phyloP scores from a whole-genome alignment of 2,329 filamentous ascomycete species.

The Lasiodiplodia sp. region DNA sequence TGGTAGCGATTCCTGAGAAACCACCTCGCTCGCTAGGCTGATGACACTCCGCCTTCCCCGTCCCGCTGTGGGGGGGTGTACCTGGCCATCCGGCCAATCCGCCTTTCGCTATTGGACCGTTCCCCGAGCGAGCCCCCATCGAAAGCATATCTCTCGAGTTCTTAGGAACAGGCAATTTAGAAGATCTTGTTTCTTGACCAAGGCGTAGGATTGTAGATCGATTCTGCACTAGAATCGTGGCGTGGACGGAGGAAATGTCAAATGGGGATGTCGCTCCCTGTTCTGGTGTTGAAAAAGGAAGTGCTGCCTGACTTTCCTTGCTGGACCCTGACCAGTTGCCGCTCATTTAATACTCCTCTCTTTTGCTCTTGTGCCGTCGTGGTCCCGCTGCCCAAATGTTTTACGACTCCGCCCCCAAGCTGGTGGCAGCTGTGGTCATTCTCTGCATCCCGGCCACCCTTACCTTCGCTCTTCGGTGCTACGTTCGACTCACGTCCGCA shows the following conservation, averaged over 20 bases:
- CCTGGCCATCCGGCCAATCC: background rate
- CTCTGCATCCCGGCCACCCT: conserved; percentile 30
- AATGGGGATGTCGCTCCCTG: background rate
- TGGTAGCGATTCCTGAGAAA: background rate
- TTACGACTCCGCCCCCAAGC: conserved; percentile 8
- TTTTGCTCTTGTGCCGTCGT: background rate
- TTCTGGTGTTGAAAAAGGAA: background rate
- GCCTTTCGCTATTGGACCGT: background rate
- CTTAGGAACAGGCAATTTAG: background rate
- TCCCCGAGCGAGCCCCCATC: background rate
- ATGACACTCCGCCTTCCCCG: background rate
- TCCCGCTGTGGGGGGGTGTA: background rate
- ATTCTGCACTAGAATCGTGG: background rate
- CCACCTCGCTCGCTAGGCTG: background rate
- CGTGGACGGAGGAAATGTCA: conserved; percentile 4
- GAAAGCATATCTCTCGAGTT: background rate
- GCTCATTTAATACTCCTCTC: background rate
- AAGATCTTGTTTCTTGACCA: background rate
- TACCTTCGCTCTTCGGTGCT: conserved; percentile 34
- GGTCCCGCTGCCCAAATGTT: background rate
- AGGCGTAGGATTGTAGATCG: background rate
- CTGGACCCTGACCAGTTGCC: background rate
- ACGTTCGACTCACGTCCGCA: conserved; percentile 33
- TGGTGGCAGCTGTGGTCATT: conserved; percentile 3
- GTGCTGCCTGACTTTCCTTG: background rate